Conservation (phyloP, 768 basidiomycete genomes). For the Rhizopogon salebrosus region DNA sequence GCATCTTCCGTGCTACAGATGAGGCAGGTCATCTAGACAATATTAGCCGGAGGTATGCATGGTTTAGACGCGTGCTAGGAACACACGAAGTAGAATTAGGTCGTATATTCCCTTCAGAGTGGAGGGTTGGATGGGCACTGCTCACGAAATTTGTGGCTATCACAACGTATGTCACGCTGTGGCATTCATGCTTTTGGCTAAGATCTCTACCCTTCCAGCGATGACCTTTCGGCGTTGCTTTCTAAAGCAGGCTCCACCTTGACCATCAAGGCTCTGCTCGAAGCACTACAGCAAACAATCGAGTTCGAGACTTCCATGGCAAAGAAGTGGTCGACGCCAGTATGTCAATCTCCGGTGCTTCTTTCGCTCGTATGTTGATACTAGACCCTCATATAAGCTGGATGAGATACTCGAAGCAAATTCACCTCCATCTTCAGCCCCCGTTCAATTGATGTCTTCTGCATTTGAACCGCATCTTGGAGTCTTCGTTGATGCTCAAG, state of each 20-base stretch:
- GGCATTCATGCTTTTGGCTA: background rate
- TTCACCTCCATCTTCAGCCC: constrained; percentile 44
- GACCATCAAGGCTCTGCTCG: constrained; percentile 75
- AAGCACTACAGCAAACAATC: constrained; percentile 77
- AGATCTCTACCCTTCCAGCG: constrained; percentile 38
- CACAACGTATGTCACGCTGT: constrained; percentile 55
- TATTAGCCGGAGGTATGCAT: constrained; percentile 85
- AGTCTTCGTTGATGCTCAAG: constrained; percentile 94
- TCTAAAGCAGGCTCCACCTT: constrained; percentile 73
- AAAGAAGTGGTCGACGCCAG: constrained; percentile 78
- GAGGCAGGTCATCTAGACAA: constrained; percentile 98
- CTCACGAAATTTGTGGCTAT: constrained; percentile 86
- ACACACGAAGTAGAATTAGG: constrained; percentile 87
- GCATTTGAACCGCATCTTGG: constrained; percentile 91
- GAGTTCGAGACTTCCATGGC: constrained; percentile 85
- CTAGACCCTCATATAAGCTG: constrained; percentile 36
- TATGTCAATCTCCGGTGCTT: constrained; percentile 25
- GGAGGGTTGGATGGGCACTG: constrained; percentile 82
- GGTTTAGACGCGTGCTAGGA: constrained; percentile 84
- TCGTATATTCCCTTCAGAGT: constrained; percentile 75
- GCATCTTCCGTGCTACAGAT: constrained; percentile 89
- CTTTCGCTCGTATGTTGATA: background rate
- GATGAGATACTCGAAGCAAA: constrained; percentile 57
- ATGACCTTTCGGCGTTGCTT: constrained; percentile 77
- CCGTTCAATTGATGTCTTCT: constrained; percentile 69